phyloP scores from a whole-genome alignment of 2,329 filamentous ascomycete species.

The Tolypocladium inflatum region DNA sequence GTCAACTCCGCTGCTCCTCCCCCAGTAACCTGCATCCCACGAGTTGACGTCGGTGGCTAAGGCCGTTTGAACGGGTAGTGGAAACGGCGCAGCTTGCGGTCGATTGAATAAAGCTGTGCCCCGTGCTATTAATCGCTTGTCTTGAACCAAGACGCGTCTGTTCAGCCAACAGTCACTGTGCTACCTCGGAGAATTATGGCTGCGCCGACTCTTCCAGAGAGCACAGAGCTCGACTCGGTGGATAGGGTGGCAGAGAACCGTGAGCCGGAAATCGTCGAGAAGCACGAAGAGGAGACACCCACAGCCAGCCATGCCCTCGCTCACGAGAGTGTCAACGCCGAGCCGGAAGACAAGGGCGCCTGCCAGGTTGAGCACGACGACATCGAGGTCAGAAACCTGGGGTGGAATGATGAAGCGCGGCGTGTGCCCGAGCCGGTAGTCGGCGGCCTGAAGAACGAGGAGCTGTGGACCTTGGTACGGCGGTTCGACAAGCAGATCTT shows the following conservation, averaged over 20 bases:
- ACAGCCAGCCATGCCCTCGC: constrained; percentile 27
- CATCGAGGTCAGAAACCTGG: constrained; percentile 53
- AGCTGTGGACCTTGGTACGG: constrained; percentile 61
- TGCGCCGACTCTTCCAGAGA: not conserved
- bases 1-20: not conserved
- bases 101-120: not conserved
- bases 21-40: not conserved
- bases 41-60: not conserved
- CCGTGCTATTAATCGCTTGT: not conserved
- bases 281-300: constrained; percentile 16
- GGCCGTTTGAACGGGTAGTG: not conserved
- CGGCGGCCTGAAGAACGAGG: constrained; percentile 60
- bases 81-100: not conserved
- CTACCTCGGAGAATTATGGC: not conserved
- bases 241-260: not conserved
- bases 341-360: constrained; percentile 30
- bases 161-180: not conserved
- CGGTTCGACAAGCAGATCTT: constrained; percentile 65
- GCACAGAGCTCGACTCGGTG: not conserved
- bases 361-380: constrained; percentile 37
- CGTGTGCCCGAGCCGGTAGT: constrained; percentile 52
- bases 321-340: constrained; percentile 14
- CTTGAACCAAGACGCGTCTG: not conserved
- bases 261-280: not conserved
- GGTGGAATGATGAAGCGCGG: constrained; percentile 56